phyloP scores from a whole-genome alignment of 441 rosid species.

The Capsella rubella region DNA sequence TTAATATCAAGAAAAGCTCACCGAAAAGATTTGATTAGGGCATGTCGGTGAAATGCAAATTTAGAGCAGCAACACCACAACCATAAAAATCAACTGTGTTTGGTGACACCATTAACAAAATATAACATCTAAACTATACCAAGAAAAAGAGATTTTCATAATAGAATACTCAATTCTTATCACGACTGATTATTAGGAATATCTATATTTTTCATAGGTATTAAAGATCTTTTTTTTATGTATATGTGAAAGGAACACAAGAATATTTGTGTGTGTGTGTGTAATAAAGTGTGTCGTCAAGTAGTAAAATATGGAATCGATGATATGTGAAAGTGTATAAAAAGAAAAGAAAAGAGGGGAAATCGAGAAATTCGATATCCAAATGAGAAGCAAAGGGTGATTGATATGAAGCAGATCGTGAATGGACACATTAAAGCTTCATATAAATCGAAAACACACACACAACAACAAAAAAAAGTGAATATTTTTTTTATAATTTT shows the following conservation, averaged over 20 bases:
- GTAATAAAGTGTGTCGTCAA: conserved; percentile 8
- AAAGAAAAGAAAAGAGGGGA: conserved; percentile 36
- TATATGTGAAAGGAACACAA: conserved; percentile 2
- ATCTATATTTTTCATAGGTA: neutral
- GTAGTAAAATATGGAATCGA: conserved; percentile 26
- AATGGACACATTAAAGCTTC: conserved; percentile 45
- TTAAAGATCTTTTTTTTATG: neutral
- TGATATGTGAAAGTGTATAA: conserved; percentile 34
- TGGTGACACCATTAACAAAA: neutral
- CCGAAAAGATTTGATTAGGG: neutral
- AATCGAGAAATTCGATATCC: conserved; percentile 54
- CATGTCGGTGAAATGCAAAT: neutral
- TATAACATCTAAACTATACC: neutral
- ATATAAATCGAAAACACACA: neutral
- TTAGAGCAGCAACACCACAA: neutral
- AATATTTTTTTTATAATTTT: conserved; percentile 5
- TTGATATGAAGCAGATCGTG: conserved; percentile 35
- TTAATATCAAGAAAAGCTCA: neutral
- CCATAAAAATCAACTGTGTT: neutral
- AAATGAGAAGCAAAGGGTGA: conserved; percentile 67
- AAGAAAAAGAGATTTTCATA: neutral
- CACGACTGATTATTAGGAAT: too few species aligned
- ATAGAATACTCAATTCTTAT: neutral
- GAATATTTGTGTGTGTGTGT: neutral
- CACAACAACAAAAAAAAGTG: neutral